Evolutionary conservation across 768 basidiomycete species (phyloP).

Genomic region (Termitomyces sp.): DNA sequence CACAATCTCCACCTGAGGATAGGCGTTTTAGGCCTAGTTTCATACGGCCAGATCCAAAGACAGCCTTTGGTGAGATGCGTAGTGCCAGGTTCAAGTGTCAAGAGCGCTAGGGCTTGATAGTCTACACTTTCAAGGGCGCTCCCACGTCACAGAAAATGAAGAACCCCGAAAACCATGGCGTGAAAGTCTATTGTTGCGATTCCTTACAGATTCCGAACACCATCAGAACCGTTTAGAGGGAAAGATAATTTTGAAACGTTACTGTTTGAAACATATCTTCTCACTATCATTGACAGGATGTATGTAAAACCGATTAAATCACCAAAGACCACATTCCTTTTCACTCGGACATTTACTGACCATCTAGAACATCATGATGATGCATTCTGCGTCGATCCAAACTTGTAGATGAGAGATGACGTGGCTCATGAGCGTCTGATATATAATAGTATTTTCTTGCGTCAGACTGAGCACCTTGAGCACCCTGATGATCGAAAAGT

Average conservation of each 20-base stretch:
- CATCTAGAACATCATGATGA: neutral
- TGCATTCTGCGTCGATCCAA: neutral
- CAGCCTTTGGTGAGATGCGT: neutral
- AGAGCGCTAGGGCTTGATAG: neutral
- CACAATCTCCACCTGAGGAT: neutral
- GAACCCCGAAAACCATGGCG: no score
- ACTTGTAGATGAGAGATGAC: neutral
- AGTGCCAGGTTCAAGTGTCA: neutral
- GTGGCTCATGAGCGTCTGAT: neutral
- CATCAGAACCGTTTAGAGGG: neutral
- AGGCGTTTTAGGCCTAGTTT: neutral
- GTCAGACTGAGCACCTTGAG: neutral
- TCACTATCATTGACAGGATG: neutral
- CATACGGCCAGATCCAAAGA: neutral
- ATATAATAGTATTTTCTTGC: neutral
- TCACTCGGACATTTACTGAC: neutral
- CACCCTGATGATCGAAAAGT: neutral
- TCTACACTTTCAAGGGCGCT: neutral
- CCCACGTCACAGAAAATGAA: neutral
- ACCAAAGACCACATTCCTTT: neutral
- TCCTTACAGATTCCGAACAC: no score
- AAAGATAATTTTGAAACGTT: neutral
- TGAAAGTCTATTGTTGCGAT: no score
- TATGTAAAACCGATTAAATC: neutral
- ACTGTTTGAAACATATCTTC: neutral